Conservation (phyloP, 2,329 filamentous ascomycete species). For the Canariomyces notabilis region DNA sequence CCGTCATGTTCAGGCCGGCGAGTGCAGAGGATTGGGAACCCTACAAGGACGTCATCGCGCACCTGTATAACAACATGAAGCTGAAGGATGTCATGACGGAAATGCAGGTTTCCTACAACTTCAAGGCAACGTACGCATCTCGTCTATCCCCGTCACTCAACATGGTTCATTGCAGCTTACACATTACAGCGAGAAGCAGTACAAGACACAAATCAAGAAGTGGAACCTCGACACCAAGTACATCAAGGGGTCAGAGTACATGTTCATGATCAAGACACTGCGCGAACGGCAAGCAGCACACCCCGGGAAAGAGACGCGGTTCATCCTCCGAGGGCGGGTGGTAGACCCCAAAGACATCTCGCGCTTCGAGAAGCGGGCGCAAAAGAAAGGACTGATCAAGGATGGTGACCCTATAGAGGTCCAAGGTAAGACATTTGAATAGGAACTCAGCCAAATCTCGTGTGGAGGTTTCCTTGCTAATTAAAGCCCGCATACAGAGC, state of each 20-base stretch:
- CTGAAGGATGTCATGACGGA: conserved; percentile 36
- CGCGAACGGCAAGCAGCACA: conserved; percentile 22
- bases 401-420: conserved; percentile 14
- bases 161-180: neutral
- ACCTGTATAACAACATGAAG: conserved; percentile 30
- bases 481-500: conserved; percentile 6
- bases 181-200: conserved; percentile 27
- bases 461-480: neutral
- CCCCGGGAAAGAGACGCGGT: conserved; percentile 25
- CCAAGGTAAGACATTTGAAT: conserved; percentile 13
- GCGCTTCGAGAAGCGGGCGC: conserved; percentile 27
- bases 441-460: too few relatives aligned
- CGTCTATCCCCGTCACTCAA: neutral
- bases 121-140: conserved; percentile 30
- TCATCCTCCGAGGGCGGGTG: conserved; percentile 26
- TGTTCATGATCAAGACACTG: conserved; percentile 30
- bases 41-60: conserved; percentile 26
- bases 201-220: conserved; percentile 32
- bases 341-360: conserved; percentile 28
- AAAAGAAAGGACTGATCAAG: conserved; percentile 25
- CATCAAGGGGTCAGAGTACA: conserved; percentile 31
- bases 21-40: conserved; percentile 32
- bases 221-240: conserved; percentile 33
- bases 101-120: conserved; percentile 27
- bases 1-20: conserved; percentile 23